These are phyloP conservation scores for Strobilomyces echinocephalus DNA, from an alignment of 768 basidiomycete genomes.

Conservation along the genomic window DNA sequence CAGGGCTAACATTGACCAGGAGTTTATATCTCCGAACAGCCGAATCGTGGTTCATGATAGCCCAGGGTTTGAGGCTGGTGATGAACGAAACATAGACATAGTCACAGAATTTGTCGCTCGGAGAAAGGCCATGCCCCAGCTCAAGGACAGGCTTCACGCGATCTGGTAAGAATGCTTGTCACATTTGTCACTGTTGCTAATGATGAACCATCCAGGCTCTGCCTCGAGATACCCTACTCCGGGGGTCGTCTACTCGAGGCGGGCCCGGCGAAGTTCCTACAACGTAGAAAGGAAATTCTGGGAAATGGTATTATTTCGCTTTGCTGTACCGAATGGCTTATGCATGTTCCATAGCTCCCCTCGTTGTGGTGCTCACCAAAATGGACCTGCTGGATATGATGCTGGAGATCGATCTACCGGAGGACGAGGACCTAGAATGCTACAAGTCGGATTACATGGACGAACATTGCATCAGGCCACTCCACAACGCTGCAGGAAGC, in stretches of 20 bases:
- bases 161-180: too few species aligned
- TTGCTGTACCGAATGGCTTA: neutral
- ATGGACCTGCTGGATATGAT: conserved; percentile 3
- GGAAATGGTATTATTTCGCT: neutral
- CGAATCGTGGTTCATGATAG: conserved; percentile 18
- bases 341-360: neutral
- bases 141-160: too few species aligned
- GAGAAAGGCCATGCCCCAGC: neutral
- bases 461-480: neutral
- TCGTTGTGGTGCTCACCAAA: conserved; percentile 17
- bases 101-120: conserved; percentile 1
- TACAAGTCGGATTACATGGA: neutral
- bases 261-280: conserved; percentile 9
- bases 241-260: conserved; percentile 9
- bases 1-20: neutral
- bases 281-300: neutral
- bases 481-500: too few species aligned
- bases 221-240: too few species aligned
- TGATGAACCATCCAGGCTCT: neutral
- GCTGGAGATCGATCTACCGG: neutral
- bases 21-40: conserved; percentile 8
- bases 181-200: neutral
- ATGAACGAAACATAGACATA: too few species aligned
- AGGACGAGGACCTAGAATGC: neutral
- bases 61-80: conserved; percentile 1